Evolutionary conservation across 768 basidiomycete species (phyloP).

Genomic region (Mrakia frigida): DNA sequence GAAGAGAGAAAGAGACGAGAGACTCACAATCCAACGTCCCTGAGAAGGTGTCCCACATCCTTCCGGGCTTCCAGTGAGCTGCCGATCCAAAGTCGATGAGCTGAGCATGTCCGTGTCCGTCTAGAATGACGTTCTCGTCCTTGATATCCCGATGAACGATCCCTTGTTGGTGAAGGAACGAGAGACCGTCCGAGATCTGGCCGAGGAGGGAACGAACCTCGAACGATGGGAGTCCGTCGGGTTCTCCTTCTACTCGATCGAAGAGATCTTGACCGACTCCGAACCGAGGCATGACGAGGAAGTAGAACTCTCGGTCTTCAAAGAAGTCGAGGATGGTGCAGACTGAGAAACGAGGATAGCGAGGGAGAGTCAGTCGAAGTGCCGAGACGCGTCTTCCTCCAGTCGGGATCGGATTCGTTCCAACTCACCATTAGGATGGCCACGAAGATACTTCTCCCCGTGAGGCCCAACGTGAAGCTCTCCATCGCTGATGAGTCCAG

Average conservation of each 20-base stretch:
- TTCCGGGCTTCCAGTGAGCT: conserved; percentile 48
- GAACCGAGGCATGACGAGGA: conserved; percentile 62
- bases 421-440: conserved; percentile 44
- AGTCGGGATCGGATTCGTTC: conserved; percentile 44
- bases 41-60: conserved; percentile 49
- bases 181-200: conserved; percentile 84
- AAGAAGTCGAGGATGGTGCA: conserved; percentile 94
- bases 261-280: conserved; percentile 73
- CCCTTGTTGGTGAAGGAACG: conserved; percentile 82
- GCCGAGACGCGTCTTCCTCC: conserved; percentile 1
- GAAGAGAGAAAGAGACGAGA: neutral
- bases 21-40: conserved; percentile 44
- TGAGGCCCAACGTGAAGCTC: conserved; percentile 57
- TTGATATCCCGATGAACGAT: conserved; percentile 98
- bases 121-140: conserved; percentile 71
- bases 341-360: conserved; percentile 67
- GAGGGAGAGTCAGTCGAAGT: conserved; percentile 39
- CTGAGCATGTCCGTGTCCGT: conserved; percentile 70
- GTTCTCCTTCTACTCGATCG: conserved; percentile 85
- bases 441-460: conserved; percentile 43
- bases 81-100: conserved; percentile 93
- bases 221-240: conserved; percentile 70
- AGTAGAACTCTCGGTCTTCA: conserved; percentile 93
- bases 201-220: conserved; percentile 78
- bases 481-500: conserved; percentile 11